Evolutionary conservation across 2,329 filamentous ascomycete species (phyloP).

Genomic region (Colletotrichum noveboracense): DNA sequence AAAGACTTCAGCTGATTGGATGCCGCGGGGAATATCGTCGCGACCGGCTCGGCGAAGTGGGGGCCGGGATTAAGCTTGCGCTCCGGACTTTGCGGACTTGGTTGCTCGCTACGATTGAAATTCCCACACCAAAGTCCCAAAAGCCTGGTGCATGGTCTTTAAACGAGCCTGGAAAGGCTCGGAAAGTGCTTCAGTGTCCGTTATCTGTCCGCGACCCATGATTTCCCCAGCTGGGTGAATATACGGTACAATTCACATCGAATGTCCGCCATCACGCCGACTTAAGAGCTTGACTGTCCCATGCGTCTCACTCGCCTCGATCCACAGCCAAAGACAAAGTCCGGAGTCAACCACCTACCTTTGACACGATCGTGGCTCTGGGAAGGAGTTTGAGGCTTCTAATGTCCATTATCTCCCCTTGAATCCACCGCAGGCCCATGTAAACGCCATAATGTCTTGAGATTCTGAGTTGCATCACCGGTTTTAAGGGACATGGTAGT

Average conservation of each 20-base stretch:
- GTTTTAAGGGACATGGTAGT: not conserved
- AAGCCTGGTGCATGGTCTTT: not conserved
- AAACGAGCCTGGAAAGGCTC: not conserved
- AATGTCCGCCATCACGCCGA: not conserved
- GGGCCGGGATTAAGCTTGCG: not conserved
- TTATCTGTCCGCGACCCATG: not conserved
- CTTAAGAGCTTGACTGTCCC: not conserved
- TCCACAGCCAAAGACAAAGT: not conserved
- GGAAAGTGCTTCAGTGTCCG: not conserved
- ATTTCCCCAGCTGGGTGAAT: not conserved
- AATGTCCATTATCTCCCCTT: not conserved
- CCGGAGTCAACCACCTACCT: not conserved
- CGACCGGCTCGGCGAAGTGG: not conserved
- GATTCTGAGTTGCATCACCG: not conserved
- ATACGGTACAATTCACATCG: not conserved
- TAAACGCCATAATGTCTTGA: not conserved
- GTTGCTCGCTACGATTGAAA: not conserved
- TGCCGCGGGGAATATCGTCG: not conserved
- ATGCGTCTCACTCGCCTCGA: not conserved
- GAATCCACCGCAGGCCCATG: not conserved
- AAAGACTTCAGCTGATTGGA: not conserved
- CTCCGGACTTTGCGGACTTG: not conserved
- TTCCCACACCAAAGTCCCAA: not conserved
- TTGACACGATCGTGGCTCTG: not conserved
- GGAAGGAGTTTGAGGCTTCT: not conserved